phyloP scores from a whole-genome alignment of 495 filamentous ascomycete genomes.

The Neurospora sublineolata region DNA sequence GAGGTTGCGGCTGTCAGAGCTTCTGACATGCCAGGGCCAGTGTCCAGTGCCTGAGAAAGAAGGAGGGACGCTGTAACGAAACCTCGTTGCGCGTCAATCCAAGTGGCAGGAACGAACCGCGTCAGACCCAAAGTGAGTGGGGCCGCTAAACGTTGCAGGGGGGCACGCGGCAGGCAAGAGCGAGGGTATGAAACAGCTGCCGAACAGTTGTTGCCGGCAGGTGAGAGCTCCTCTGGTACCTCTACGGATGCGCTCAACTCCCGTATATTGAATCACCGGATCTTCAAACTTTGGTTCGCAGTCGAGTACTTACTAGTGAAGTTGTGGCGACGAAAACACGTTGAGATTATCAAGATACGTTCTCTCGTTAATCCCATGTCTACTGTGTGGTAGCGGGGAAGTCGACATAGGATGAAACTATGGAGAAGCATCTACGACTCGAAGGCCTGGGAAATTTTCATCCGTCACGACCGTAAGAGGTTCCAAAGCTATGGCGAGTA shows the following conservation, averaged over 20 bases:
- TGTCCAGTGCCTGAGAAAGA: neutral
- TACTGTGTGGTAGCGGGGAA: neutral
- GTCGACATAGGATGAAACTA: neutral
- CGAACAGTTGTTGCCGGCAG: neutral
- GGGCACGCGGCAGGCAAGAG: neutral
- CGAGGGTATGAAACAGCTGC: neutral
- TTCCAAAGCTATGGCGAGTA: neutral
- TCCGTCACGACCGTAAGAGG: neutral
- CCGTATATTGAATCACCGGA: neutral
- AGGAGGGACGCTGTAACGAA: neutral
- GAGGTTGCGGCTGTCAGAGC: neutral
- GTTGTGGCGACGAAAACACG: neutral
- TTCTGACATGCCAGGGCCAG: neutral
- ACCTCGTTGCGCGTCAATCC: neutral
- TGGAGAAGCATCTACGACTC: neutral
- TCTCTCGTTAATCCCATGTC: neutral
- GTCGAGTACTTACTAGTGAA: neutral
- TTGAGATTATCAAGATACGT: neutral
- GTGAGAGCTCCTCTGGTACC: neutral
- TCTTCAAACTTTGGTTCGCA: neutral
- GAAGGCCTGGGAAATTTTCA: neutral
- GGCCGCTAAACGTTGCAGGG: neutral
- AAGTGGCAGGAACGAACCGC: neutral
- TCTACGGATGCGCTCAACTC: neutral
- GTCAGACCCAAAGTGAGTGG: neutral